Percentiles rank a stretch among this genome's conserved stretches.
These are phyloP conservation scores for Eremothecium sinecaudum DNA, from an alignment of 1,139 yeast genomes.

Conservation along the genomic window DNA sequence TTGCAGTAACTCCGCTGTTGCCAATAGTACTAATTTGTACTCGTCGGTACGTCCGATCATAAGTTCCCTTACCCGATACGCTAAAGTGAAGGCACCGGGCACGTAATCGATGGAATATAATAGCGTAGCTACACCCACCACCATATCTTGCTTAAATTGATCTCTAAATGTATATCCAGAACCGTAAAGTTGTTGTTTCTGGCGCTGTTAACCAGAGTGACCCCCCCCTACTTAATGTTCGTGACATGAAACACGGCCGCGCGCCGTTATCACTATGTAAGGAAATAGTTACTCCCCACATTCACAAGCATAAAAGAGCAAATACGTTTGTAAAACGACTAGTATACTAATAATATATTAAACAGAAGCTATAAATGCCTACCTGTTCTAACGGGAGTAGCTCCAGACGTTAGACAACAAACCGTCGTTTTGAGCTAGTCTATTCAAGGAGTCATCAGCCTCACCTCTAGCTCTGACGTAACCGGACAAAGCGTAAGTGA, in stretches of 20 bases:
- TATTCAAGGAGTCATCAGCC: slow-evolving; percentile 98
- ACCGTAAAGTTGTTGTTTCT: too few species aligned
- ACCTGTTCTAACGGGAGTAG: slow-evolving; percentile 99
- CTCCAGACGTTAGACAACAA: slow-evolving; percentile 97
- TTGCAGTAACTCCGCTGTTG: slow-evolving; percentile 17
- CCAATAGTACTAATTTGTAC: slow-evolving; percentile 11
- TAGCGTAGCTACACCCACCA: slow-evolving; percentile 53
- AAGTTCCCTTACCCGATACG: slow-evolving; percentile 25
- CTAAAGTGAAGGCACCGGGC: slow-evolving; percentile 69
- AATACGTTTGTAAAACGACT: too few species aligned
- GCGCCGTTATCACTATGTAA: too few species aligned
- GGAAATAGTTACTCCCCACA: too few species aligned
- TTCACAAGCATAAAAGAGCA: too few species aligned
- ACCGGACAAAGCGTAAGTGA: slow-evolving; percentile 96
- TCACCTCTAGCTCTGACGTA: slow-evolving; percentile 88
- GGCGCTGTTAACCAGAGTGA: too few species aligned
- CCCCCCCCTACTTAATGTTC: too few species aligned
- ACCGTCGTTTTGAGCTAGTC: slow-evolving; percentile 99
- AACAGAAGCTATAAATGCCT: too few species aligned
- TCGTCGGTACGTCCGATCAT: slow-evolving; percentile 8
- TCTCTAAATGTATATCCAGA: too few species aligned
- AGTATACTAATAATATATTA: too few species aligned
- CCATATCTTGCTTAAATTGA: too few species aligned
- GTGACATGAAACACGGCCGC: too few species aligned
- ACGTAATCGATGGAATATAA: slow-evolving; percentile 57